A percentile compares a stretch with the other conserved stretches of the same genome.
Evolutionary conservation across 345 rosid species (phyloP).

Genomic region (Garcia nutans): DNA sequence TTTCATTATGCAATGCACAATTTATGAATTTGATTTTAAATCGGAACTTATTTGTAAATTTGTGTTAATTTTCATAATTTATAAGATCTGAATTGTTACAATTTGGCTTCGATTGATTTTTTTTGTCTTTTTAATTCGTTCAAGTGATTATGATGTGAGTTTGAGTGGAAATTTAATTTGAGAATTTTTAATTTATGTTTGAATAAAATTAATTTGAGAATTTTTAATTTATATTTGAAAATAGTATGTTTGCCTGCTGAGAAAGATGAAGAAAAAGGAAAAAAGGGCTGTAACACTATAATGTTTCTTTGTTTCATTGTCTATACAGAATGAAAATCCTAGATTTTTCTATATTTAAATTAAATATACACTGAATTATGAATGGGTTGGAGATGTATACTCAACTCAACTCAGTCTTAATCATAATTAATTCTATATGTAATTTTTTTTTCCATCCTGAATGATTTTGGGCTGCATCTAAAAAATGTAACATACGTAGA

Average conservation of each 20-base stretch:
- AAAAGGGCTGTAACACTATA: neutral
- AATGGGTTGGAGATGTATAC: too few species aligned
- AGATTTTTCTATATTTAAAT: neutral
- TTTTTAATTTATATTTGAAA: neutral
- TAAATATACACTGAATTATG: too few species aligned
- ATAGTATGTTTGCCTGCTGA: neutral
- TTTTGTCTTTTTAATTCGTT: neutral
- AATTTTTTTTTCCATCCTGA: neutral
- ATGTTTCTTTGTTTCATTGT: too few species aligned
- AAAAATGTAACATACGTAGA: too few species aligned
- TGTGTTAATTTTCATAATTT: too few species aligned
- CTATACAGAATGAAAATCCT: neutral
- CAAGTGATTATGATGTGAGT: neutral
- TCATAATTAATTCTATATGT: too few species aligned
- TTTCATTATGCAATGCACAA: neutral
- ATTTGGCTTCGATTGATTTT: neutral
- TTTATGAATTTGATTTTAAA: neutral
- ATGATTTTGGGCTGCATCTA: neutral
- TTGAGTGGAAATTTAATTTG: neutral
- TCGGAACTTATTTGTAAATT: neutral
- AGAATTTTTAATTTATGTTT: neutral
- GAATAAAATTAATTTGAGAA: neutral
- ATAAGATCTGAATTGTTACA: too few species aligned
- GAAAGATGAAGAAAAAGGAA: neutral
- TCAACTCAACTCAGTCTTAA: too few species aligned